Evolutionary conservation across 306 rosid species (phyloP).

Genomic region (Quercus alba): DNA sequence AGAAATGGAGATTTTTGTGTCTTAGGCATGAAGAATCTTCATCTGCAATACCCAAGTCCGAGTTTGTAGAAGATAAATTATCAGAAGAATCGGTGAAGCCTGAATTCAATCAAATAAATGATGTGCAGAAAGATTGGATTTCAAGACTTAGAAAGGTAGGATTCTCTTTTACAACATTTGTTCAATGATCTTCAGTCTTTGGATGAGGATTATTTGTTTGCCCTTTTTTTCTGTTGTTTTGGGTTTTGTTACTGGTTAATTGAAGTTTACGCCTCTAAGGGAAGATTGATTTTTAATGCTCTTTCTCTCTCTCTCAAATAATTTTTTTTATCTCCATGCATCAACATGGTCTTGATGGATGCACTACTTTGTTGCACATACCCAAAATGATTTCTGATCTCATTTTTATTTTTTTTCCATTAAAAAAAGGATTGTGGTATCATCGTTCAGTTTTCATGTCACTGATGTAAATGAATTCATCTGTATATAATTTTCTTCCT

Average conservation of each 20-base stretch:
- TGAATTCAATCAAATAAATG: conserved; percentile 12
- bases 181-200: background rate
- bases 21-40: conserved; percentile 31
- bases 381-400: background rate
- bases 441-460: background rate
- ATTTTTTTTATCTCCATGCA: background rate
- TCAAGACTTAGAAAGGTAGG: conserved; percentile 32
- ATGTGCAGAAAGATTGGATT: conserved; percentile 33
- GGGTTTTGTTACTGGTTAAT: background rate
- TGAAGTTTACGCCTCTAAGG: background rate
- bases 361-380: background rate
- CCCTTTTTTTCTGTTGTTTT: background rate
- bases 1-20: conserved; percentile 43
- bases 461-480: background rate
- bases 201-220: conserved; percentile 1
- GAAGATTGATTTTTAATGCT: background rate
- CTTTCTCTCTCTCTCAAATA: background rate
- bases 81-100: conserved; percentile 30
- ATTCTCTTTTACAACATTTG: conserved; percentile 6
- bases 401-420: background rate
- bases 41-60: conserved; percentile 18
- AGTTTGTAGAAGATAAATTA: conserved; percentile 24
- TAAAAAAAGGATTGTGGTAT: background rate
- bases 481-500: background rate
- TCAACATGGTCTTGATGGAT: background rate